phyloP scores from a whole-genome alignment of 2,329 filamentous ascomycete genomes.

The Shiraia sp. region DNA sequence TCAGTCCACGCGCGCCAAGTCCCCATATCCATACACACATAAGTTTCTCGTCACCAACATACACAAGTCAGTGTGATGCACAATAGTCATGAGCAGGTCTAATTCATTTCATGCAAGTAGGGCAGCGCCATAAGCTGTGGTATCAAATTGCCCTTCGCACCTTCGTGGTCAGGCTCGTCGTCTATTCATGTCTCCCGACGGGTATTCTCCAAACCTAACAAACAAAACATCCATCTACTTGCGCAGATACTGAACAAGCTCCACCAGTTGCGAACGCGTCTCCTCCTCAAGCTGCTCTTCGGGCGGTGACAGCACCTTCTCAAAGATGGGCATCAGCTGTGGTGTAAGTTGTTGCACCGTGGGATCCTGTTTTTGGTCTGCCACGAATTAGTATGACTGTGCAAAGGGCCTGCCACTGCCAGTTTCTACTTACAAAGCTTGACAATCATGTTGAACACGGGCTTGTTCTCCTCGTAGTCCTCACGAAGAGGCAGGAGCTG shows the following conservation, averaged over 20 bases:
- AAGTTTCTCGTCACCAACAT: too few species aligned
- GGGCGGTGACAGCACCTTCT: constrained; percentile 71
- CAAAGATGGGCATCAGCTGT: constrained; percentile 70
- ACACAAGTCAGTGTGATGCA: too few species aligned
- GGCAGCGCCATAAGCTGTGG: constrained; percentile 8
- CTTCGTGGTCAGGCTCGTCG: constrained; percentile 17
- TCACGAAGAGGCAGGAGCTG: constrained; percentile 83
- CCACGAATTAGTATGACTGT: constrained; percentile 3
- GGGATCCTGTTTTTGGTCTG: constrained; percentile 69
- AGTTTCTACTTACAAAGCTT: constrained; percentile 70
- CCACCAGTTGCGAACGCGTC: constrained; percentile 67
- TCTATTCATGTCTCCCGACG: constrained; percentile 31
- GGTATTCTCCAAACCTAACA: constrained; percentile 25
- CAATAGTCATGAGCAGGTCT: too few species aligned
- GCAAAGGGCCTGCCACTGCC: background rate
- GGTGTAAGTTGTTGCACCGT: constrained; percentile 72
- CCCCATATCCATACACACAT: too few species aligned
- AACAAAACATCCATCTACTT: constrained; percentile 34
- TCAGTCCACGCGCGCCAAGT: too few species aligned
- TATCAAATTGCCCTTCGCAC: constrained; percentile 19
- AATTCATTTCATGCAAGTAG: too few species aligned
- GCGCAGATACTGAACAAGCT: constrained; percentile 61
- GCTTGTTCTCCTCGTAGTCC: constrained; percentile 95
- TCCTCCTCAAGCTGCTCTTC: constrained; percentile 76
- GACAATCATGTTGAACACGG: constrained; percentile 87